Percentiles rank a stretch among this genome's conserved stretches.
Conservation (phyloP, 169 alveolate species). For the Cryptosporidium baileyi region DNA sequence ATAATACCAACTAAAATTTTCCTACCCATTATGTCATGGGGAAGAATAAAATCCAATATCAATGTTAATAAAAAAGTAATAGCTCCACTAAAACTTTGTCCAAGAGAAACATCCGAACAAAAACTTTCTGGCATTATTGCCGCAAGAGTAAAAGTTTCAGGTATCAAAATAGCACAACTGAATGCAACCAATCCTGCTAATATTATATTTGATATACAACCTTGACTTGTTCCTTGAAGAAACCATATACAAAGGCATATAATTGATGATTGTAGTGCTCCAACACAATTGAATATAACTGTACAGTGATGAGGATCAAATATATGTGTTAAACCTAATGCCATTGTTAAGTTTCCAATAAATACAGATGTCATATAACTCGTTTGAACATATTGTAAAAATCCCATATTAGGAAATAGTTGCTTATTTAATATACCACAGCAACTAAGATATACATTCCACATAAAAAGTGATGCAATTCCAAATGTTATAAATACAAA, state of each 20-base stretch:
- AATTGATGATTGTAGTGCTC: constrained; percentile 57
- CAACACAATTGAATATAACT: constrained; percentile 41
- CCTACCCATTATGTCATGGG: constrained; percentile 43
- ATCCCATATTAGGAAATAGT: constrained; percentile 63
- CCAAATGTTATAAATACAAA: constrained; percentile 52
- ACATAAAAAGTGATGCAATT: constrained; percentile 50
- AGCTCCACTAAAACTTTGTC: constrained; percentile 60
- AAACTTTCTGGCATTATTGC: constrained; percentile 69
- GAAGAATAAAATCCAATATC: constrained; percentile 12
- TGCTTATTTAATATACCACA: constrained; percentile 38
- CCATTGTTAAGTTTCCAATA: constrained; percentile 60
- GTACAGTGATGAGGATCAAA: constrained; percentile 68
- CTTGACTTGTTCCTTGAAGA: constrained; percentile 32
- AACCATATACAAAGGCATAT: constrained; percentile 42
- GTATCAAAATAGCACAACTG: constrained; percentile 62
- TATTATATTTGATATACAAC: constrained; percentile 11
- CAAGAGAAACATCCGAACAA: constrained; percentile 61
- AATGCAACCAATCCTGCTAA: constrained; percentile 56
- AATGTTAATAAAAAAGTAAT: constrained; percentile 13
- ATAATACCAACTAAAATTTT: constrained; percentile 5
- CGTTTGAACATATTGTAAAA: constrained; percentile 53
- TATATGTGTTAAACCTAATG: constrained; percentile 56
- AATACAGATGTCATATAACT: constrained; percentile 61
- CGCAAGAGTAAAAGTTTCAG: constrained; percentile 61
- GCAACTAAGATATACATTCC: constrained; percentile 57